Evolutionary conservation across 352 stramenopile genomes (phyloP).

Genomic region (Phytophthora citricola): DNA sequence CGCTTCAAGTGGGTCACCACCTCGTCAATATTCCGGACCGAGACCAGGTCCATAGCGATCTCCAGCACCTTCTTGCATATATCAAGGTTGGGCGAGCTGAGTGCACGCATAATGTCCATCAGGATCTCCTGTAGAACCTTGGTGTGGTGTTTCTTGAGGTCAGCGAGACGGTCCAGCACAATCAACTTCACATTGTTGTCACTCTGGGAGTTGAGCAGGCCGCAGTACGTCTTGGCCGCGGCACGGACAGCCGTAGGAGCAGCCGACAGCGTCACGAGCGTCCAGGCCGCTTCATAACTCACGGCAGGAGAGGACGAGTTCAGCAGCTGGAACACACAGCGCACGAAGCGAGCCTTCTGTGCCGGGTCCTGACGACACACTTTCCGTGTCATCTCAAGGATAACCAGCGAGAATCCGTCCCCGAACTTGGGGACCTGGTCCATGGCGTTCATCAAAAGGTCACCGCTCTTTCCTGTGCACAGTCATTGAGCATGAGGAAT

Average conservation of each 20-base stretch:
- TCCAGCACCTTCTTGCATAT: constrained; percentile 99
- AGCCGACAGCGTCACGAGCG: constrained; percentile 98
- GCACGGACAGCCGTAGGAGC: constrained; percentile 98
- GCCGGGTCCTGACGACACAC: constrained; percentile 97
- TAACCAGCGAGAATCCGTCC: constrained; percentile 99
- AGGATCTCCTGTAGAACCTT: constrained; percentile 99
- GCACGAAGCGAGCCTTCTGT: constrained; percentile 99
- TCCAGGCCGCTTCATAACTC: constrained; percentile 99
- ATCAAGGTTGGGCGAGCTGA: constrained; percentile 97
- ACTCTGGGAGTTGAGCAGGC: constrained; percentile 97
- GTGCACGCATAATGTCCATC: constrained; percentile 99
- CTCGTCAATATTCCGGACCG: constrained; percentile 97
- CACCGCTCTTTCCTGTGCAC: constrained; percentile 96
- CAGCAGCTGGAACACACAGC: constrained; percentile 98
- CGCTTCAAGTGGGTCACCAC: constrained; percentile 93
- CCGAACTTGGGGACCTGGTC: constrained; percentile 95
- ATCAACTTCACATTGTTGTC: constrained; percentile 99
- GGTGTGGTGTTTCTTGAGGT: constrained; percentile 97
- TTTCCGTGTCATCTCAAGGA: constrained; percentile 98
- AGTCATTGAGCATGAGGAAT: constrained; percentile 99
- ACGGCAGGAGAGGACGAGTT: constrained; percentile 91
- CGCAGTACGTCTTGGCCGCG: constrained; percentile 97
- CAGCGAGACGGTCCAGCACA: constrained; percentile 97
- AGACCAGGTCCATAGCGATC: constrained; percentile 98
- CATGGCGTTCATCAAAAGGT: constrained; percentile 98